Base-by-base conservation (phyloP, 2,329 filamentous ascomycete genomes). In the Microsporum ferrugineum region DNA sequence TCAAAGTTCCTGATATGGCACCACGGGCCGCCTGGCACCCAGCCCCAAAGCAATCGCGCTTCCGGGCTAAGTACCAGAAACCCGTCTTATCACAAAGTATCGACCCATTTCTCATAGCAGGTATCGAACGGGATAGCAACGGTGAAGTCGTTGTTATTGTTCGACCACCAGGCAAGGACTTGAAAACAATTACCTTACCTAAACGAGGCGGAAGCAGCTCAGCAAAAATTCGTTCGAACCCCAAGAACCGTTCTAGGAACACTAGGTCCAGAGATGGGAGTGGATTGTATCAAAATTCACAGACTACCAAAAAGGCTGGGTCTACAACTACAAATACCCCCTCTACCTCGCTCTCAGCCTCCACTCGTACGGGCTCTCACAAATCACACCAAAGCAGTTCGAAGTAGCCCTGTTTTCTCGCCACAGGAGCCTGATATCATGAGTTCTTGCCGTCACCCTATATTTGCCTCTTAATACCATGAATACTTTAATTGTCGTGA, bases 1-100 rank as follows among this genome's bases (percentile, higher is more conserved):
- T 91, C 29, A 82, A 81, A 60, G 75, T 91, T n/a, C 88, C 88
- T 5, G 78, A 80, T 55, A 80, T 80, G 61, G 80, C 80, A 3
- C 85, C 86, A 0, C 80, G 83, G 39, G 79, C 81, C 39, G 82
- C 84, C 14, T 89, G 86, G 85, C 78, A 80, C 61, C 81, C 84
- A 12, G 82, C 81, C 29, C 72, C 73, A 10, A 68, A 71, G 14
- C 68, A 69, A 23, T 64, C 72, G 34, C 69, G 71, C 34, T 63
- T 71, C 29, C 71, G 73, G 5, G 70, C 77, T 10, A 75, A 80
- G 45, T 79, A 80, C 57, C 75, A 77, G 39, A 85, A 84, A 68
- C 77, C 81, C 0, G 73, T 85, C 10, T 81, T 82, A 49, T 71
- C 79, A 5, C 78, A 77, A 12, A 80, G 73, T 63, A 69, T 74